phyloP scores from a whole-genome alignment of 192 early-diverging fungal species.

The Thamnidium elegans region DNA sequence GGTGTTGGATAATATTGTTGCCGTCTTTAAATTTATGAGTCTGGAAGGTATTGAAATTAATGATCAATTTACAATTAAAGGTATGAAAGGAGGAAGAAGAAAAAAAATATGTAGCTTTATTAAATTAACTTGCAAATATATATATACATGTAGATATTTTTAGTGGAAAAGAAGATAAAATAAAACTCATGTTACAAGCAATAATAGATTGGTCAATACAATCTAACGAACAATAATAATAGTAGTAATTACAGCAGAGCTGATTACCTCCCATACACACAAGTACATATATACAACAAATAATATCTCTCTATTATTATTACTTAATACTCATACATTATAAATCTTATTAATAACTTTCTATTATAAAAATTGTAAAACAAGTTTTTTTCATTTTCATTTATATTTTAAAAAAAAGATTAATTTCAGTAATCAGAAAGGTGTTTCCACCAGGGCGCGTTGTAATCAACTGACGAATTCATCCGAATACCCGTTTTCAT shows the following conservation, averaged over 20 bases:
- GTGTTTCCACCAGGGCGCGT: slow-evolving; percentile 2
- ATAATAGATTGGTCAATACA: slow-evolving; percentile 21
- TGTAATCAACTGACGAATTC: slow-evolving; percentile 12
- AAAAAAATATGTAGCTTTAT: not conserved
- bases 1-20: slow-evolving; percentile 49
- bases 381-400: slow-evolving; percentile 13
- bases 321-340: not conserved
- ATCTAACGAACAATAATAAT: slow-evolving; percentile 2
- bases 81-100: slow-evolving; percentile 5
- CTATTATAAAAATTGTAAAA: no score
- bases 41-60: slow-evolving; percentile 45
- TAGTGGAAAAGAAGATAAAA: slow-evolving; percentile 38
- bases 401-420: slow-evolving; percentile 1
- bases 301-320: not conserved
- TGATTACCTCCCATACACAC: not conserved
- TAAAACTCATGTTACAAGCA: slow-evolving; percentile 34
- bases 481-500: slow-evolving; percentile 19
- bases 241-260: slow-evolving; percentile 5
- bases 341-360: no score
- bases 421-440: slow-evolving; percentile 10
- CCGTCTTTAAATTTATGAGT: slow-evolving; percentile 56
- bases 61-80: slow-evolving; percentile 50
- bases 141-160: slow-evolving; percentile 29
- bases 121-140: not conserved
- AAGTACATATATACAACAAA: not conserved